Evolutionary conservation across 495 filamentous ascomycete species (phyloP), one percentile per base, ranked within the genome.

Genomic region (Lasiosphaeria miniovina): DNA sequence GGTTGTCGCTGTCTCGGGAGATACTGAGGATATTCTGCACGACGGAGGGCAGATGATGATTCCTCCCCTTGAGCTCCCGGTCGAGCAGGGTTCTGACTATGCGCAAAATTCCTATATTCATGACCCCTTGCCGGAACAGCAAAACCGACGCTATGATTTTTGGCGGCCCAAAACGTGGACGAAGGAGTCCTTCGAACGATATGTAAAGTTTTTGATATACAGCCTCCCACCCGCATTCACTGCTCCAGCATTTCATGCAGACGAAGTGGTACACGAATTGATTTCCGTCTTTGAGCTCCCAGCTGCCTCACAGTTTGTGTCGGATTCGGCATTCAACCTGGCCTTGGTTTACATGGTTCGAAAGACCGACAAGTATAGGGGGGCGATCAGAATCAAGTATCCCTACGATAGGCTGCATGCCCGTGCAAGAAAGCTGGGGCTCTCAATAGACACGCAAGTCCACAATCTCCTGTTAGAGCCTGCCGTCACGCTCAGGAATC

Each of bases 271-370:
- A 35, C 15, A 51, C 11, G 51, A 66, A n/a, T 63, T 78, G 4
- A 50, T 63, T 35, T n/a, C 45, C 1, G 59, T 67, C 24, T 75
- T 78, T 56, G 54, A 59, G 1, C 58, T 69, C 61, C 57, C 65
- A 55, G 41, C 49, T 0, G 56, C 70, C 5, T 61, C 57, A 17
- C 6, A 50, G 4, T 64, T 55, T 35, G 48, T 71, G 3, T 71
- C 76, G 0, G 43, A 61, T 7, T 61, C 68, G 17, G 71, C 74
- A 24, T 60, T 76, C 55, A 78, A 76, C 56, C 59, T 74, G 56
- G 76, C 74, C 35, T 61, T 80, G 40, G 35, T 38, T 2, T 78
- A 63, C 55, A 67, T 78, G 33, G 54, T 46, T 4, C 54, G 52
- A 4, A 14, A 58, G 6, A 65, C 62, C 46, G 56, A n/a, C 32